These are phyloP conservation scores for Noccaea bulbosa DNA, from an alignment of 345 rosid species.

Conservation along the genomic window DNA sequence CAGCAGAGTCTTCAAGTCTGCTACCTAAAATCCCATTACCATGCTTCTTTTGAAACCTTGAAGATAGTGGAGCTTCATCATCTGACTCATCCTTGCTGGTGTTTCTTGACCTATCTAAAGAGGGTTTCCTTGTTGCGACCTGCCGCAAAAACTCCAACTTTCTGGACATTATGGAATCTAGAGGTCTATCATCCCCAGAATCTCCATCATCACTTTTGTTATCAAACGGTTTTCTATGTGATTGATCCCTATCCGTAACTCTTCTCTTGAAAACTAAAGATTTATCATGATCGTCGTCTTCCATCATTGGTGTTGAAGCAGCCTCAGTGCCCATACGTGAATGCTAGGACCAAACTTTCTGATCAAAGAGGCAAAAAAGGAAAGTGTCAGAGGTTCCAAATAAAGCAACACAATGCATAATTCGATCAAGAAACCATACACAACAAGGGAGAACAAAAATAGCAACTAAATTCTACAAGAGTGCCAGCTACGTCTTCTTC, in stretches of 20 bases:
- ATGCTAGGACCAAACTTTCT: too few relatives aligned
- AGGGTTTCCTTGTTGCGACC: neutral
- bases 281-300: conserved; percentile 50
- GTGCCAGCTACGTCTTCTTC: neutral
- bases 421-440: neutral
- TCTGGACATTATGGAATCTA: conserved; percentile 54
- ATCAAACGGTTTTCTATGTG: conserved; percentile 41
- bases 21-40: conserved; percentile 45
- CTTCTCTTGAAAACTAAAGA: conserved; percentile 63
- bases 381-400: too few relatives aligned
- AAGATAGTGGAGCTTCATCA: conserved; percentile 69
- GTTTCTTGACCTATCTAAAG: conserved; percentile 41
- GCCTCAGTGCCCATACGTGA: conserved; percentile 60
- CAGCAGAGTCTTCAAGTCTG: conserved; percentile 37
- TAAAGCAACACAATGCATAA: neutral
- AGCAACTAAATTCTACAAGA: neutral
- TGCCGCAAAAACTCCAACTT: too few relatives aligned
- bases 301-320: conserved; percentile 45
- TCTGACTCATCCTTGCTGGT: conserved; percentile 58
- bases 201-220: conserved; percentile 40
- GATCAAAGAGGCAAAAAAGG: too few relatives aligned
- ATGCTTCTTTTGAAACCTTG: conserved; percentile 51
- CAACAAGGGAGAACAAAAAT: conserved; percentile 8
- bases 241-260: conserved; percentile 49
- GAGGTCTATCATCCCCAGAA: conserved; percentile 69